These are phyloP conservation scores for Borovskyia barvae DNA, from an alignment of 208 protist species.

Conservation along the genomic window DNA sequence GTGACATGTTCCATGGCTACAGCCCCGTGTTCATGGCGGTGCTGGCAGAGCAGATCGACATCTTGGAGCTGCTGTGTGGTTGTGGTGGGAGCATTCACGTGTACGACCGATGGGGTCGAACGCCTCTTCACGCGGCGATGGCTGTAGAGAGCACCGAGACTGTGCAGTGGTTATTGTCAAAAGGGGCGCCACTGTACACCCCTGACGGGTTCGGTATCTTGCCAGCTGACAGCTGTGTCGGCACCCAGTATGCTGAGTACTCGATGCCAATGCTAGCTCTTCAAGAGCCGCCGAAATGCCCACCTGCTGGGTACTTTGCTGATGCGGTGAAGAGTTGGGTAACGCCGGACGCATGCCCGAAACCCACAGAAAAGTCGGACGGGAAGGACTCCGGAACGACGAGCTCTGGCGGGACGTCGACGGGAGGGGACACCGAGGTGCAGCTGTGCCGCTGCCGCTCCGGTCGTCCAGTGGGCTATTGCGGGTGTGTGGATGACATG, in stretches of 20 bases:
- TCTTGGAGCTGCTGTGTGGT: constrained; percentile 59
- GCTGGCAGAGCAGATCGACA: constrained; percentile 67
- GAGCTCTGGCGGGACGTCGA: background rate
- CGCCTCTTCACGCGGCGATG: constrained; percentile 79
- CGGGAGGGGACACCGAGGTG: constrained; percentile 2
- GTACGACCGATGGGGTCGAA: constrained; percentile 88
- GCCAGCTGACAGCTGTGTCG: constrained; percentile 37
- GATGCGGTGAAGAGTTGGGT: constrained; percentile 10
- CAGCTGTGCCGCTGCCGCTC: constrained; percentile 66
- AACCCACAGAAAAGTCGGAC: constrained; percentile 2
- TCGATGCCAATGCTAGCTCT: constrained; percentile 61
- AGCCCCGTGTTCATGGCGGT: constrained; percentile 85
- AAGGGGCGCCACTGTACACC: constrained; percentile 74
- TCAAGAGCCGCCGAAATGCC: constrained; percentile 26
- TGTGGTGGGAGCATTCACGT: constrained; percentile 78
- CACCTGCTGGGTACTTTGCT: constrained; percentile 30
- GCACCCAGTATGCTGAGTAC: constrained; percentile 47
- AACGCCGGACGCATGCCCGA: constrained; percentile 12
- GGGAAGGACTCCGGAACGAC: background rate
- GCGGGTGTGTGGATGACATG: constrained; percentile 90
- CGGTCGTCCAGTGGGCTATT: constrained; percentile 56
- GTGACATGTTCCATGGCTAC: constrained; percentile 89
- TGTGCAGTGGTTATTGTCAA: constrained; percentile 71
- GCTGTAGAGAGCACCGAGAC: constrained; percentile 66
- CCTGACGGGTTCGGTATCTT: constrained; percentile 54